These are phyloP conservation scores for Pseudomonodictys pantanalensis DNA, from an alignment of 495 filamentous ascomycete species.

Conservation along the genomic window DNA sequence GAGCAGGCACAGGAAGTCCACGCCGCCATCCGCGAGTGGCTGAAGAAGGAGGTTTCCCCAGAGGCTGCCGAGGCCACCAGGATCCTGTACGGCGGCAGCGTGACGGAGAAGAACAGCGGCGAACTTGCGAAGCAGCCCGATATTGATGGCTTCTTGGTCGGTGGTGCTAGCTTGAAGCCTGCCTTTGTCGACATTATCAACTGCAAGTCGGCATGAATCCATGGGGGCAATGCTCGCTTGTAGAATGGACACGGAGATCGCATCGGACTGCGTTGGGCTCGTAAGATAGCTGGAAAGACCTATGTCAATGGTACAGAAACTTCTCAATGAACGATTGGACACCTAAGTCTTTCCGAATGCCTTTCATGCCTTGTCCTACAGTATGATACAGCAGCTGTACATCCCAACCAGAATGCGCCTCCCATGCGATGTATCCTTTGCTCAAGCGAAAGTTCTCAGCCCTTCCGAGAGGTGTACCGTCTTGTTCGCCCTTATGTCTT, in stretches of 20 bases:
- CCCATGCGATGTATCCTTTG: background rate
- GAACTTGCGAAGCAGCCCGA: constrained; percentile 87
- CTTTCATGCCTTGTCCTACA: background rate
- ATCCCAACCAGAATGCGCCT: background rate
- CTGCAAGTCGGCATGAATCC: constrained; percentile 44
- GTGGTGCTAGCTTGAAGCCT: constrained; percentile 96
- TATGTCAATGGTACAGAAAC: background rate
- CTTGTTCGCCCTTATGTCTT: background rate
- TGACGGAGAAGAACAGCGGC: constrained; percentile 96
- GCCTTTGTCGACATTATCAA: constrained; percentile 78
- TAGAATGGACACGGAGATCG: background rate
- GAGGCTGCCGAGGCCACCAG: constrained; percentile 73
- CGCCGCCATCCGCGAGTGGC: constrained; percentile 85
- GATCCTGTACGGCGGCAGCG: constrained; percentile 93
- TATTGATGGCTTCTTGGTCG: constrained; percentile 98
- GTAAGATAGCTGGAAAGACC: no score
- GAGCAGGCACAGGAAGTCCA: constrained; percentile 95
- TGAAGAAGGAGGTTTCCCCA: constrained; percentile 67
- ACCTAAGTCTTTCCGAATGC: background rate
- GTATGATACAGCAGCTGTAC: background rate
- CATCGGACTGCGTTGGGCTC: no score
- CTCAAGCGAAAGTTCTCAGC: background rate
- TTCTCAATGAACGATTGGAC: background rate
- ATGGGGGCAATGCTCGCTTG: constrained; percentile 15
- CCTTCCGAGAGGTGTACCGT: background rate